These are phyloP conservation scores for Fusarium verticillioides DNA, from an alignment of 2,329 filamentous ascomycete genomes.

Conservation along the genomic window DNA sequence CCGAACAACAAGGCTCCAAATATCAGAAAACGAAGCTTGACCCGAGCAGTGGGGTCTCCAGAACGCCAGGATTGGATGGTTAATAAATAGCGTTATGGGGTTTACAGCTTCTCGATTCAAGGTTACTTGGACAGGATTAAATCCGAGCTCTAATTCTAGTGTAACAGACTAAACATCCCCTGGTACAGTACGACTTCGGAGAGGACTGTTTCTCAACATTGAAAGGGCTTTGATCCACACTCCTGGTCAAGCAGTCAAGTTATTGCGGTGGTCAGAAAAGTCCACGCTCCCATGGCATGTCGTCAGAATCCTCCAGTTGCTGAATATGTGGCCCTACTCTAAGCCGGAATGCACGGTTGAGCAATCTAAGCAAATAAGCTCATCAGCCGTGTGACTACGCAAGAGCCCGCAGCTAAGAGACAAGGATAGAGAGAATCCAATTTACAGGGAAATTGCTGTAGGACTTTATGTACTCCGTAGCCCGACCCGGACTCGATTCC, in stretches of 20 bases:
- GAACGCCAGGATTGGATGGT: slow-evolving; percentile 1
- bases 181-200: slow-evolving; percentile 1
- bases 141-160: slow-evolving; percentile 12
- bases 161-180: background rate
- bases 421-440: slow-evolving; percentile 22
- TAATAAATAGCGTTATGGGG: slow-evolving; percentile 24
- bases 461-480: slow-evolving; percentile 8
- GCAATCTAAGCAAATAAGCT: slow-evolving; percentile 35
- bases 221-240: background rate
- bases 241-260: background rate
- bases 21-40: slow-evolving; percentile 13
- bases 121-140: slow-evolving; percentile 18
- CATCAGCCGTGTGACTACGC: slow-evolving; percentile 26
- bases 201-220: background rate
- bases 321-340: background rate
- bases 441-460: slow-evolving; percentile 35
- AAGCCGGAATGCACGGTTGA: slow-evolving; percentile 20
- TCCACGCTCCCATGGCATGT: background rate
- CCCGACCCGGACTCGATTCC: background rate
- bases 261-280: background rate
- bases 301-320: background rate
- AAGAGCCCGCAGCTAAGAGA: slow-evolving; percentile 10
- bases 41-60: background rate
- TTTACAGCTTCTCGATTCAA: slow-evolving; percentile 9
- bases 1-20: background rate